These are phyloP conservation scores for Macadamia tetraphylla DNA, from an alignment of 164 flowering plant species.

Conservation along the genomic window DNA sequence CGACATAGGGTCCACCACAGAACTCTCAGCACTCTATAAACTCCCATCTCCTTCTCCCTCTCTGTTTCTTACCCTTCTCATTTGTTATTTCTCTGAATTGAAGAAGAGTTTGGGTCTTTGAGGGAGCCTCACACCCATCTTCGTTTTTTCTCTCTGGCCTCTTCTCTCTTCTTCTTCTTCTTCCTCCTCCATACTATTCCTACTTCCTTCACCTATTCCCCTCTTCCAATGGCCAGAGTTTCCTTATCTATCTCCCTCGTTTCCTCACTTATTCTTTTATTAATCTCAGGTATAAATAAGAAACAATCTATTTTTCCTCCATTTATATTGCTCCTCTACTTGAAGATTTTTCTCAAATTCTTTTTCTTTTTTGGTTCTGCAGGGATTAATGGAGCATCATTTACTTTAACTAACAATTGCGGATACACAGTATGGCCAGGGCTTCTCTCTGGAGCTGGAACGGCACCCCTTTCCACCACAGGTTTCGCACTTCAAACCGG, in stretches of 20 bases:
- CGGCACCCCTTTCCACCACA: constrained; percentile 51
- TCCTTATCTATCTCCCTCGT: too few species aligned
- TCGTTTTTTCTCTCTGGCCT: background rate
- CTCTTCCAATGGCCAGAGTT: background rate
- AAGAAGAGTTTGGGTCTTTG: too few species aligned
- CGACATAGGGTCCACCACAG: too few species aligned
- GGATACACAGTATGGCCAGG: constrained; percentile 84
- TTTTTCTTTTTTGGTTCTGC: background rate
- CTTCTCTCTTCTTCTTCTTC: background rate
- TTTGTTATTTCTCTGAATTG: background rate
- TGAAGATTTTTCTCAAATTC: background rate
- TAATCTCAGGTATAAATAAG: constrained; percentile 7
- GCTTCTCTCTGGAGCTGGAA: constrained; percentile 61
- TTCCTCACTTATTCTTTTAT: background rate
- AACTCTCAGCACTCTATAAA: too few species aligned
- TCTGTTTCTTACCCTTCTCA: background rate
- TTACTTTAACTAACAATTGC: constrained; percentile 65
- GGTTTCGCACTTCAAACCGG: constrained; percentile 60
- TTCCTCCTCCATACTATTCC: background rate
- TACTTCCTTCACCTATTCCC: too few species aligned
- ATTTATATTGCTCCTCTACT: too few species aligned
- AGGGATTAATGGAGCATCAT: constrained; percentile 46
- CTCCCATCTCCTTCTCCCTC: too few species aligned
- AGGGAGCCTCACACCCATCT: background rate
- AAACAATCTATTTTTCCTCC: background rate